Percentiles rank a stretch among this genome's conserved stretches.
Conservation (phyloP, 306 rosid species). For the Cucumis sativus region DNA sequence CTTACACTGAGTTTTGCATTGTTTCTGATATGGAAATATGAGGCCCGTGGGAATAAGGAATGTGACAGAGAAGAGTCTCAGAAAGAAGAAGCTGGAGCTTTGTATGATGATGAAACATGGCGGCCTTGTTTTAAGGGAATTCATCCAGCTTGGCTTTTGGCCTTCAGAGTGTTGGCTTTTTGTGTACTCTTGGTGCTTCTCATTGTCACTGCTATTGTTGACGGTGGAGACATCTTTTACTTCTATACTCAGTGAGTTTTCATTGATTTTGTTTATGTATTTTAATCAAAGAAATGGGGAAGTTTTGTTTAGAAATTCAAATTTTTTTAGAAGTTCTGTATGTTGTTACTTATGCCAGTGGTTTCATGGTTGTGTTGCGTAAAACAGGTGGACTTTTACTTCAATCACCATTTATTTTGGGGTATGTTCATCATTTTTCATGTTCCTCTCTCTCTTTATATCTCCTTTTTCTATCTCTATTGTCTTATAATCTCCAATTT, state of each 20-base stretch:
- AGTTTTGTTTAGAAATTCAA: not conserved
- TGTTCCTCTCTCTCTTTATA: not conserved
- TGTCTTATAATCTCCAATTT: conserved; percentile 11
- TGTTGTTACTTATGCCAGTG: not conserved
- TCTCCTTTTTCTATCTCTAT: not conserved
- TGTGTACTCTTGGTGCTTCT: conserved; percentile 65
- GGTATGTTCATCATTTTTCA: conserved; percentile 39
- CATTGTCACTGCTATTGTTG: conserved; percentile 35
- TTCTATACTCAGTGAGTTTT: conserved; percentile 73
- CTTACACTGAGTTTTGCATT: conserved; percentile 30
- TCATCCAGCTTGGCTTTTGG: conserved; percentile 86
- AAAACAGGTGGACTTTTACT: conserved; percentile 82
- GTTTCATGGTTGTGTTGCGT: not conserved
- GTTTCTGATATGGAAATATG: conserved; percentile 44
- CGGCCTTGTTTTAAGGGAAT: conserved; percentile 74
- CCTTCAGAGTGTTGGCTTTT: conserved; percentile 68
- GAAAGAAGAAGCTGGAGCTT: conserved; percentile 26
- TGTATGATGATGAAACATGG: conserved; percentile 94
- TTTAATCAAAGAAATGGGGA: not conserved
- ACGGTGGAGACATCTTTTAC: conserved; percentile 69
- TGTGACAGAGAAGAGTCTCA: conserved; percentile 20
- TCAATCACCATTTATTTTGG: conserved; percentile 83
- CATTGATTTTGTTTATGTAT: not conserved
- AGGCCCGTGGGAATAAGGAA: conserved; percentile 22
- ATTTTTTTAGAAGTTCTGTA: not conserved